Base-by-base conservation (phyloP, 2,329 filamentous ascomycete genomes). In the Epichloe uncinata region DNA sequence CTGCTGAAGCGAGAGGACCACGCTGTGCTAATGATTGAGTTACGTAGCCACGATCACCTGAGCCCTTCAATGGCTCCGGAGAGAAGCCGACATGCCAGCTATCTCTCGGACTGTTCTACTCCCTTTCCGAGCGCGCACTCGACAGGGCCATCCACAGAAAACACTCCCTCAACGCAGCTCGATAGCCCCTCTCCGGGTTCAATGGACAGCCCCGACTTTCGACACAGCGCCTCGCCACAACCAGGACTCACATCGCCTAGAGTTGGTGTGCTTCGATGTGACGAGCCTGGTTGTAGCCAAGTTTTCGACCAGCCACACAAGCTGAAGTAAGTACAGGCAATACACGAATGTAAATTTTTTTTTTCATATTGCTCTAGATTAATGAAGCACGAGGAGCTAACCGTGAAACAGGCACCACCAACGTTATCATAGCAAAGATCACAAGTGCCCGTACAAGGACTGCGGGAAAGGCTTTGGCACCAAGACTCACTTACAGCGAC, bases 381-480 rank as follows among this genome's bases (percentile, higher is more conserved):
- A 22, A 18, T n/a, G 12, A 15, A n/a, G 41, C 20, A 26, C 16
- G 20, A 12, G n/a, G 40, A 18, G 11, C 6, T 56, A 22, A 54
- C 33, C 36, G 12, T 30, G 5, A 9, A 30, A n/a, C 30, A 77
- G 74, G 54, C 78, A 81, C 51, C 78, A 81, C 58, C 77, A 75
- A 55, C 71, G 78, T 16, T 81, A 81, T 53, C 78, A 81, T 55
- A 75, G 76, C 49, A 74, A 77, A 53, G 75, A 76, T 43, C 78
- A 81, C 59, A 76, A 79, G 48, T 77, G 77, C 50, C 69, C 69
- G 3, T 77, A 78, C 50, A 59, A 66, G 0, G 67, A 66, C 20
- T 81, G 78, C 55, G 72, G 69, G 48, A 78, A 75, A 59, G 70
- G 71, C 20, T 81, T 81, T 51, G 78, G 78, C 48, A 81, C 78